A percentile compares a stretch with the other conserved stretches of the same genome.
Conservation (phyloP, 345 rosid genomes). For the Arabidopsis suecica region DNA sequence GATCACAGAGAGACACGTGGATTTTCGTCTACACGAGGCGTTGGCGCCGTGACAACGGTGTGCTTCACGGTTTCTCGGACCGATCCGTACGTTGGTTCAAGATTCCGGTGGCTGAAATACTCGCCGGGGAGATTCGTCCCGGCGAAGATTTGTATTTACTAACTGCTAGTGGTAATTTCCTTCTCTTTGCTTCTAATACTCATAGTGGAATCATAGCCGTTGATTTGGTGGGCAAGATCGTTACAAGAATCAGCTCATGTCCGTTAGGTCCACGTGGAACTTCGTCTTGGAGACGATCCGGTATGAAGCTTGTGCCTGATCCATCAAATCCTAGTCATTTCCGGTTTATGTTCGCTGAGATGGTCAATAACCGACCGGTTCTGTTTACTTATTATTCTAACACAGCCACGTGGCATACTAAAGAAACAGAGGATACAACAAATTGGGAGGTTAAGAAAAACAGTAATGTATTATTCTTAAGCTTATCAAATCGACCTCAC, state of each 20-base stretch:
- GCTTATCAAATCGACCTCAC: conserved; percentile 52
- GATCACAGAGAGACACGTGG: conserved; percentile 62
- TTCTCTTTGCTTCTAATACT: conserved; percentile 68
- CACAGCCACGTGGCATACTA: conserved; percentile 55
- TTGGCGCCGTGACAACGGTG: conserved; percentile 62
- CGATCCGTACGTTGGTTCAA: conserved; percentile 63
- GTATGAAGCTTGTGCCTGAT: conserved; percentile 60
- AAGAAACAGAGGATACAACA: conserved; percentile 45
- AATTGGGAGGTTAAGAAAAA: conserved; percentile 7
- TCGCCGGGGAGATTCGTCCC: conserved; percentile 48
- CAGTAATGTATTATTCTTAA: conserved; percentile 52
- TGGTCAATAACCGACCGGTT: conserved; percentile 59
- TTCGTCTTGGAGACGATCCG: conserved; percentile 77
- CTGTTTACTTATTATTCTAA: conserved; percentile 56
- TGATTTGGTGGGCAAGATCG: conserved; percentile 51
- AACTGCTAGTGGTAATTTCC: conserved; percentile 60
- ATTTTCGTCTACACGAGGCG: conserved; percentile 73
- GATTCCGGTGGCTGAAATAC: conserved; percentile 52
- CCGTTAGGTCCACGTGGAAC: conserved; percentile 87
- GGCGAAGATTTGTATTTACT: conserved; percentile 66
- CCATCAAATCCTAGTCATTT: conserved; percentile 51
- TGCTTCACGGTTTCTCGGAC: conserved; percentile 60
- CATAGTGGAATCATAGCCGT: conserved; percentile 61
- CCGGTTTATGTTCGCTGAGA: conserved; percentile 68
- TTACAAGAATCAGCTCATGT: conserved; percentile 60